phyloP scores from a whole-genome alignment of 495 filamentous ascomycete genomes.

The Penicillium paxilli region DNA sequence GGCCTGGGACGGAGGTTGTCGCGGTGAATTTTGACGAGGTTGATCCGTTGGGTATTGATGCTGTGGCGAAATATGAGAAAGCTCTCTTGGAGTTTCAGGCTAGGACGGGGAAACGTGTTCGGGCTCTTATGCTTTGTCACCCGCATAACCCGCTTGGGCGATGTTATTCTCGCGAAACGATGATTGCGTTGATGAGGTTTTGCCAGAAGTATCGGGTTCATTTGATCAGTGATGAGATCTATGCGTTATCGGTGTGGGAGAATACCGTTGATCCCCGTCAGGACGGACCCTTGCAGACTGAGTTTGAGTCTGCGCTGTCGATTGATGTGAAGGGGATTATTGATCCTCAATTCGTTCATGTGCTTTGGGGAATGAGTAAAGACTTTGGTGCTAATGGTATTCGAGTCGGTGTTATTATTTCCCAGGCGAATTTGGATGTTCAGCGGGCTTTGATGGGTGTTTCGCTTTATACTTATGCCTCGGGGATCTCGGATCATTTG shows the following conservation, averaged over 20 bases:
- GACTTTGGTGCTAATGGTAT: conserved; percentile 60
- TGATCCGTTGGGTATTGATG: conserved; percentile 46
- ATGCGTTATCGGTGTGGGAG: conserved; percentile 55
- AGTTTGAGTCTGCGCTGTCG: conserved; percentile 55
- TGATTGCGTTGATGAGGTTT: conserved; percentile 48
- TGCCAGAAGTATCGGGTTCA: conserved; percentile 58
- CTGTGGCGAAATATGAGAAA: conserved; percentile 42
- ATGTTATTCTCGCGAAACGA: conserved; percentile 52
- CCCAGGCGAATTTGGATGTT: conserved; percentile 43
- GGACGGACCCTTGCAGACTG: conserved; percentile 16
- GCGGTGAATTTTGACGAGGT: conserved; percentile 43
- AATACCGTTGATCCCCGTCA: conserved; percentile 29
- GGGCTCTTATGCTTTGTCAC: conserved; percentile 56
- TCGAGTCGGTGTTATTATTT: conserved; percentile 54
- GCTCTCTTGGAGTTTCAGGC: conserved; percentile 29
- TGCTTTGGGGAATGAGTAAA: conserved; percentile 62
- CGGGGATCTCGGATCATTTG: conserved; percentile 44
- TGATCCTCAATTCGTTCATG: conserved; percentile 52
- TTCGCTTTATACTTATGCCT: conserved; percentile 46
- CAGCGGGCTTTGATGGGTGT: conserved; percentile 37
- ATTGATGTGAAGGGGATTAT: conserved; percentile 51
- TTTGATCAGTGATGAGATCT: conserved; percentile 64
- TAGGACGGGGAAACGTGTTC: conserved; percentile 34
- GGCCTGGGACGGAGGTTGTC: conserved; percentile 33
- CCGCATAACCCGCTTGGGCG: conserved; percentile 62